A percentile compares a stretch with the other conserved stretches of the same genome.
Evolutionary conservation across 371 early-diverging fungal species (phyloP).

Genomic region (Homolaphlyctis polyrhiza): DNA sequence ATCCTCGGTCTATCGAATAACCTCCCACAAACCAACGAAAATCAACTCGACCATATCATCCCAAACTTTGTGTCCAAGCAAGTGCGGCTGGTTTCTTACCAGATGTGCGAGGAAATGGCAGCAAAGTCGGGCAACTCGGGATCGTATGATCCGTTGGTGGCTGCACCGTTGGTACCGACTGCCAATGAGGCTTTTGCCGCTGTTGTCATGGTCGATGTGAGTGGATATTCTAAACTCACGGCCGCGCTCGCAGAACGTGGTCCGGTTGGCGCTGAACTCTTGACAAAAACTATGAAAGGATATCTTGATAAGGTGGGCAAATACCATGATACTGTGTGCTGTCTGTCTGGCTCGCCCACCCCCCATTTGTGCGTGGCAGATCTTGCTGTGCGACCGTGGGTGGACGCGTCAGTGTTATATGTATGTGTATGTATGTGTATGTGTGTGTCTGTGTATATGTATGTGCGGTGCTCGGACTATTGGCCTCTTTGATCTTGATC

Average conservation of each 20-base stretch:
- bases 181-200: slow-evolving; percentile 39
- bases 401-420: no score
- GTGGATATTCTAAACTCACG: slow-evolving; percentile 41
- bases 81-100: slow-evolving; percentile 29
- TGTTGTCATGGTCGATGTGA: slow-evolving; percentile 50
- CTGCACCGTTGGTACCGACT: slow-evolving; percentile 16
- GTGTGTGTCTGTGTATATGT: no score
- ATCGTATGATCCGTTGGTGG: not conserved
- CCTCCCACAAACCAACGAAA: not conserved
- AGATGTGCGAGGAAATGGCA: slow-evolving; percentile 6
- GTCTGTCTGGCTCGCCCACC: no score
- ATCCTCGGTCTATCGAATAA: not conserved
- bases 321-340: no score
- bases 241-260: slow-evolving; percentile 41
- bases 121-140: not conserved
- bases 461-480: no score
- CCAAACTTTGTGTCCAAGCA: slow-evolving; percentile 46
- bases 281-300: slow-evolving; percentile 47
- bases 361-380: no score
- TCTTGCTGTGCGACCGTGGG: no score
- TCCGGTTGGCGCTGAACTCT: slow-evolving; percentile 37
- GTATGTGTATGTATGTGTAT: no score
- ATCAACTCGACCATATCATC: slow-evolving; percentile 19
- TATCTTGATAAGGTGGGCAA: slow-evolving; percentile 50
- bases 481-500: no score